phyloP scores from a whole-genome alignment of 1,139 yeast species.

The Suhomyces wounanorum region DNA sequence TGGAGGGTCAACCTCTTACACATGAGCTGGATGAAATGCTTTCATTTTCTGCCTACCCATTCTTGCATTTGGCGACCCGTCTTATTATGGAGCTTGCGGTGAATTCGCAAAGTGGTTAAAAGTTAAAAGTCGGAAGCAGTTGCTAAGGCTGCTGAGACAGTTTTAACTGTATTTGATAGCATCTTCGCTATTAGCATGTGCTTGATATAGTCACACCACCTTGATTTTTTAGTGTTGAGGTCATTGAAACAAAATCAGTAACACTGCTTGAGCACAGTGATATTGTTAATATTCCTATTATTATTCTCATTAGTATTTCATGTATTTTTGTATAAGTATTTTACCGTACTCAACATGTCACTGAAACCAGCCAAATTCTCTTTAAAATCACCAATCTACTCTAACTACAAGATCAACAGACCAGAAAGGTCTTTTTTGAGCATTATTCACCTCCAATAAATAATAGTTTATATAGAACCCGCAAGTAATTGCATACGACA shows the following conservation, averaged over 20 bases:
- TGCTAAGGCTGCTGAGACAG: too few relatives aligned
- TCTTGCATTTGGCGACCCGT: slow-evolving; percentile 86
- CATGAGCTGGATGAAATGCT: slow-evolving; percentile 67
- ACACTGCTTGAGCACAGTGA: neutral
- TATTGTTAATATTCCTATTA: neutral
- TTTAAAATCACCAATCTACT: too few relatives aligned
- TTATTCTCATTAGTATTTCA: neutral
- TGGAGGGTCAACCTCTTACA: slow-evolving; percentile 25
- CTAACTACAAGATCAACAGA: too few relatives aligned
- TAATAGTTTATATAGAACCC: too few relatives aligned
- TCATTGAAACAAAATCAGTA: neutral
- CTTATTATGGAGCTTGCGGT: slow-evolving; percentile 97
- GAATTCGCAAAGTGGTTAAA: slow-evolving; percentile 56
- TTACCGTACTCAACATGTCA: too few relatives aligned
- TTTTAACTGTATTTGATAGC: neutral
- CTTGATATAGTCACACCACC: neutral
- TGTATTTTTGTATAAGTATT: neutral
- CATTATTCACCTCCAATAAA: too few relatives aligned
- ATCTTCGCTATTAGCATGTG: neutral
- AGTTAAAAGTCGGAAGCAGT: neutral
- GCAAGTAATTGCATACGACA: too few relatives aligned
- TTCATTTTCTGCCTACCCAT: slow-evolving; percentile 92
- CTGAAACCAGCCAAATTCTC: too few relatives aligned
- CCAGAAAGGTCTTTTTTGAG: too few relatives aligned
- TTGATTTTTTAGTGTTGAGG: neutral